Evolutionary conservation across 306 rosid species (phyloP), one percentile per base, ranked within the genome.

Genomic region (Rosa multiflora): DNA sequence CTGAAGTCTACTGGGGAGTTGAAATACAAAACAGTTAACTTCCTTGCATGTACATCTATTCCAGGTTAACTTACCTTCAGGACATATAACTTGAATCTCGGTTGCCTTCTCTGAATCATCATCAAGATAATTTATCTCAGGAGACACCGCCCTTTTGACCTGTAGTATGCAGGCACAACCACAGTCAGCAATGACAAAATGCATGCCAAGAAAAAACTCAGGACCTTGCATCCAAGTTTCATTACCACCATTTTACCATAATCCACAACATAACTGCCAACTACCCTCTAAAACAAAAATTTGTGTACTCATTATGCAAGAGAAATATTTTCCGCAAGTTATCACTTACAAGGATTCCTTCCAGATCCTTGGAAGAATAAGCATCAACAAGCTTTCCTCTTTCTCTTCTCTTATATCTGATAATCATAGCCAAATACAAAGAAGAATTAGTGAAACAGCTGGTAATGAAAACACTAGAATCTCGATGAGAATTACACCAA

Each of bases 301-400:
- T 0, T 23, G 21, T 18, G 7, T 21, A 15, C 42, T 74, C 15
- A 14, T 15, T 17, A 23, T 62, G 44, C 59, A 23, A 69, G 26
- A 23, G 8, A 35, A 12, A 13, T 4, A 73, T 61, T 47, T 61
- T 39, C 46, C 71, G 8, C 20, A 1, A 55, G 10, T 70, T 26
- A 12, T 48, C 75, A 87, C 97, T 88, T 84, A 95, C 99, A 51
- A 95, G 96, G 82, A 93, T 95, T 82, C 98, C 99, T 90, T 91
- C 93, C 12, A 95, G 93, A 77, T 95, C 99, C 92, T 87, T 93
- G 0, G 79, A 61, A 79, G 99, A 95, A 87, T 96, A 96, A 58
- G 83, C 88, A 72, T 91, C 80, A 51, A 96, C 96, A 20, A 83
- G 97, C 94, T 96, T 93, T 59, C 97, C 99, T 51, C 88, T 90